Conservation (phyloP, 2,329 filamentous ascomycete species). For the Apiospora hydei region DNA sequence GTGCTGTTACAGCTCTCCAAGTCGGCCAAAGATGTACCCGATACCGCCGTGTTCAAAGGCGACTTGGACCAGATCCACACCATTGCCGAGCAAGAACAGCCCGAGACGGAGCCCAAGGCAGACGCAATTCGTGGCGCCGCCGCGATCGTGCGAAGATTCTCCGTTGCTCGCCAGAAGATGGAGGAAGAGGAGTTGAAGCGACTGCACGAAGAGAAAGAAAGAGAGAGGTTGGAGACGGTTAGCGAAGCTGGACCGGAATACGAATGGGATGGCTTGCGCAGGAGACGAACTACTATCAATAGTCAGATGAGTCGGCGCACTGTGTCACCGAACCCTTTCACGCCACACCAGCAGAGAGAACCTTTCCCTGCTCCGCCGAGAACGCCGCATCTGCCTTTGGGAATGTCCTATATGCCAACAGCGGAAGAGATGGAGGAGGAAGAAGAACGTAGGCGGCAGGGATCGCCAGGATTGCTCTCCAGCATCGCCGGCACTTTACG, state of each 20-base stretch:
- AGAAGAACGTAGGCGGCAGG: constrained; percentile 57
- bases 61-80: constrained; percentile 95
- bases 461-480: constrained; percentile 57
- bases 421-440: constrained; percentile 65
- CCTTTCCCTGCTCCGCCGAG: constrained; percentile 38
- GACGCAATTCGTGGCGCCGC: constrained; percentile 93
- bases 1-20: constrained; percentile 96
- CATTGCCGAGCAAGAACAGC: constrained; percentile 92
- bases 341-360: constrained; percentile 42
- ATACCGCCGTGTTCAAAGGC: constrained; percentile 88
- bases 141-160: constrained; percentile 85
- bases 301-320: constrained; percentile 48
- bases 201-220: constrained; percentile 78
- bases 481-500: constrained; percentile 66
- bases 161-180: constrained; percentile 75
- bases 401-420: constrained; percentile 84
- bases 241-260: constrained; percentile 75
- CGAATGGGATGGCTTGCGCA: constrained; percentile 91
- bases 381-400: constrained; percentile 74
- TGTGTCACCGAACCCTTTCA: constrained; percentile 44
- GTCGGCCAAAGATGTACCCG: constrained; percentile 95
- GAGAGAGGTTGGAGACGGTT: constrained; percentile 75
- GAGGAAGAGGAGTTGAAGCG: constrained; percentile 82
- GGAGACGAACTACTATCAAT: constrained; percentile 66
- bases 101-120: constrained; percentile 95